These are phyloP conservation scores for Coemansia umbellata DNA, from an alignment of 192 early-diverging fungal genomes.

Conservation along the genomic window DNA sequence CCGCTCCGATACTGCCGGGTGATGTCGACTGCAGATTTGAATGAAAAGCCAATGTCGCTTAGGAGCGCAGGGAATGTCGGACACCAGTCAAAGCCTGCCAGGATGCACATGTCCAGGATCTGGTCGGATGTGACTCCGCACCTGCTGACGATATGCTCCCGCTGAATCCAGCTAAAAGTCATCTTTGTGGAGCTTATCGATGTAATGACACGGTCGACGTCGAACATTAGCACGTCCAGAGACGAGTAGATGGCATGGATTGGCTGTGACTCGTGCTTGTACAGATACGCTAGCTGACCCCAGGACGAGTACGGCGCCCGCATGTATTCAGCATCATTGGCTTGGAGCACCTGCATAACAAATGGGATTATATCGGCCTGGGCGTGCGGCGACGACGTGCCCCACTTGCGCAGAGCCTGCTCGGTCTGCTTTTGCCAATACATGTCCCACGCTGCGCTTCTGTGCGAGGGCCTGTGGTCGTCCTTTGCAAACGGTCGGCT, in stretches of 20 bases:
- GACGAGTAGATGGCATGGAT: conserved; percentile 70
- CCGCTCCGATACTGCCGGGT: conserved; percentile 67
- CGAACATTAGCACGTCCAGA: conserved; percentile 71
- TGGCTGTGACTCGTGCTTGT: conserved; percentile 62
- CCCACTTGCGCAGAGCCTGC: conserved; percentile 58
- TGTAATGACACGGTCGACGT: conserved; percentile 69
- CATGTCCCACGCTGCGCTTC: conserved; percentile 67
- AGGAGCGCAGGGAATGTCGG: conserved; percentile 67
- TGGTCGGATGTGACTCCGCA: conserved; percentile 63
- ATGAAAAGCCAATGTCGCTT: conserved; percentile 57
- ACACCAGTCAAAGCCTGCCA: conserved; percentile 75
- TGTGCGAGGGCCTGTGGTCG: conserved; percentile 57
- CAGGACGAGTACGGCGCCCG: conserved; percentile 77
- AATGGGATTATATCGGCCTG: conserved; percentile 62
- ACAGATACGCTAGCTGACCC: conserved; percentile 75
- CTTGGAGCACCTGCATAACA: conserved; percentile 66
- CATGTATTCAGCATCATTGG: conserved; percentile 65
- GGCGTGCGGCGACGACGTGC: conserved; percentile 48
- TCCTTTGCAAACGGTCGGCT: conserved; percentile 60
- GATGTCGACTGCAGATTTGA: conserved; percentile 65
- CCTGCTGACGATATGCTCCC: conserved; percentile 58
- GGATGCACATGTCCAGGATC: conserved; percentile 73
- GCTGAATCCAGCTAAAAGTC: conserved; percentile 61
- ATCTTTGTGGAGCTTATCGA: conserved; percentile 60
- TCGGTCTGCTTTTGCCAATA: conserved; percentile 59